Conservation (phyloP, 2,329 filamentous ascomycete species). For the Aspergillus piperis region DNA sequence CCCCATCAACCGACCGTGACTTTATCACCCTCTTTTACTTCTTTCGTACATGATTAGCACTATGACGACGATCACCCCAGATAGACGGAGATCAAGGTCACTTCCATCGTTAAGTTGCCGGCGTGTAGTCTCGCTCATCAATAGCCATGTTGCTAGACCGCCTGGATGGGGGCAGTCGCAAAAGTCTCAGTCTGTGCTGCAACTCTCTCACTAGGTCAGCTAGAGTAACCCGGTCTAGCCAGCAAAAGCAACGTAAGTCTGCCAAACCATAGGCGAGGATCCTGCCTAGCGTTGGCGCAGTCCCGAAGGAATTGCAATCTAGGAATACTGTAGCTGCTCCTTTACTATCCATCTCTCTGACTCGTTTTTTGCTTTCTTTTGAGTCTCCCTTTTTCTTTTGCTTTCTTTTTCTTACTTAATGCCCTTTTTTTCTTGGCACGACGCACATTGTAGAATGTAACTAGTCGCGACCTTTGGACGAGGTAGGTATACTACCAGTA, state of each 20-base stretch:
- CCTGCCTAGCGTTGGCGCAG: not conserved
- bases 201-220: not conserved
- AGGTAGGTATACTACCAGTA: not conserved
- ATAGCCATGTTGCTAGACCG: constrained; percentile 3
- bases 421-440: not conserved
- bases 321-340: constrained; percentile 1
- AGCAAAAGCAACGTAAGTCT: constrained; percentile 2
- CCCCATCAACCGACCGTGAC: not conserved
- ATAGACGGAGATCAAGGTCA: constrained; percentile 6
- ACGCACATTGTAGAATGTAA: not conserved
- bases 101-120: constrained; percentile 1
- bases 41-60: constrained; percentile 18
- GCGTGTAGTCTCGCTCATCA: not conserved
- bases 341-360: not conserved
- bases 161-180: not conserved
- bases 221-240: not conserved
- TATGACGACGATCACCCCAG: constrained; percentile 22
- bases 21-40: constrained; percentile 12
- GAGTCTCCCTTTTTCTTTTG: not conserved
- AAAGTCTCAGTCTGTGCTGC: constrained; percentile 4
- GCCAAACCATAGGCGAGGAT: constrained; percentile 3
- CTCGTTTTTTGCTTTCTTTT: not conserved
- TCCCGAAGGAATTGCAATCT: constrained; percentile 4
- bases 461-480: not conserved
- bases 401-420: not conserved